Base-by-base conservation (phyloP, 2,329 filamentous ascomycete species). In the Nannizzia gypsea region DNA sequence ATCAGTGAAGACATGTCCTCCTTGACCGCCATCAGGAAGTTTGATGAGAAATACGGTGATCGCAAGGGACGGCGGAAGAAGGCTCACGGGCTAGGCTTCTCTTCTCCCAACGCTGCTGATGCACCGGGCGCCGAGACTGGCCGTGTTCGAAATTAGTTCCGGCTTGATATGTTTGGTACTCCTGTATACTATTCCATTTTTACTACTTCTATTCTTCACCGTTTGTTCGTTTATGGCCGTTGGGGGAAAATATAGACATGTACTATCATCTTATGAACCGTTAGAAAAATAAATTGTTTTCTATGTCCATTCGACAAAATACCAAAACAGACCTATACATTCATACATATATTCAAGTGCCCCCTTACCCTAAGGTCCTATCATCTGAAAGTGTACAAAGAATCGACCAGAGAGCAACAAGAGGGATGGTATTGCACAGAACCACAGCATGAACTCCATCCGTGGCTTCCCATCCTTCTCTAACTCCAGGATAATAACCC, bases 1-100 rank as follows among this genome's bases (percentile, higher is more conserved):
- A 91, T 96, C 65, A 91, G 84, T 67, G 92, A 96, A 72, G 91
- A 99, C 68, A 97, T 96, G 92, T 80, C 83, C 56, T 89, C 84
- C 34, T 77, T 99, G 63, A 83, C 84, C 64, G 88, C 89, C 11
- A 96, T 99, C 67, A 83, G 89, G 67, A 95, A 95, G 74, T 99
- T 97, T 69, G 93, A 99, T 70, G 89, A 96, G 74, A 88, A 92
- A 71, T 99, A 91, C 71, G 92, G 93, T 26, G 90, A 96, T 70
- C 82, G 86, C 38, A 86, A 83, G 68, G 83, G 81, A 1, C 81
- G 82, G 66, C 81, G 83, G 69, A 83, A 82, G 70, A 84, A 82
- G 72, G 83, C 72, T 26, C 65, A 71, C 8, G 74, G 75, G 0
- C 80, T 78, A 71, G 81, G 81, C 2, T 83, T 83, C 38, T 52